A percentile compares a stretch with the other conserved stretches of the same genome.
phyloP scores from a whole-genome alignment of 306 rosid species.

The Quercus robur region DNA sequence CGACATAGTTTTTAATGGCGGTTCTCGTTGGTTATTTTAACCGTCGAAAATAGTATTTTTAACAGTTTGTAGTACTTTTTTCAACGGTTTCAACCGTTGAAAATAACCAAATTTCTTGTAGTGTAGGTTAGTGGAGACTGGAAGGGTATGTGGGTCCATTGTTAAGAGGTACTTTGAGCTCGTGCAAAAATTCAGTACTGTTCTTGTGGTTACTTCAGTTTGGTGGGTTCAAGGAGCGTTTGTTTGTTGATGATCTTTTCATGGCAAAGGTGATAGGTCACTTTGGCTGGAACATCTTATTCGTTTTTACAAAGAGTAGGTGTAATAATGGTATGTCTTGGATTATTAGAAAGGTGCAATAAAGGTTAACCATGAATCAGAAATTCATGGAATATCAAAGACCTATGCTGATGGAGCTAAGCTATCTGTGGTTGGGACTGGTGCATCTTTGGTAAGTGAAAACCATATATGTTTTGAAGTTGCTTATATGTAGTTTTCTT shows the following conservation, averaged over 20 bases:
- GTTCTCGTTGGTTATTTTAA: no score
- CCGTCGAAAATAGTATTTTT: no score
- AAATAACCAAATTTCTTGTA: no score
- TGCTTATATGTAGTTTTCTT: not conserved
- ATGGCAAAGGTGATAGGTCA: constrained; percentile 62
- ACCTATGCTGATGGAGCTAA: constrained; percentile 62
- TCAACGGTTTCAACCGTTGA: no score
- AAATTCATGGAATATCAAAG: not conserved
- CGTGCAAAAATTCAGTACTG: constrained; percentile 48
- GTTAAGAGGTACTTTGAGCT: constrained; percentile 65
- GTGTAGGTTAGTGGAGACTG: constrained; percentile 63
- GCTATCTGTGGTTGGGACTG: constrained; percentile 87
- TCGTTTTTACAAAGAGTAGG: constrained; percentile 47
- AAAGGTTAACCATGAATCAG: not conserved
- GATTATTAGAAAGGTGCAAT: constrained; percentile 10
- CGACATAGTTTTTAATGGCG: no score
- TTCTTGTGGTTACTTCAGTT: constrained; percentile 64
- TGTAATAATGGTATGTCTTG: constrained; percentile 51
- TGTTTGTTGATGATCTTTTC: constrained; percentile 89
- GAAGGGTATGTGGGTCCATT: constrained; percentile 62
- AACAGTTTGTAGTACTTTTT: no score
- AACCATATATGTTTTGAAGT: not conserved
- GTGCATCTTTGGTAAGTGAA: constrained; percentile 78
- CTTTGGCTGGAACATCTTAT: constrained; percentile 51
- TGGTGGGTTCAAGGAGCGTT: constrained; percentile 83